Base-by-base conservation (phyloP, 352 stramenopile genomes). In the Phytophthora constricta region DNA sequence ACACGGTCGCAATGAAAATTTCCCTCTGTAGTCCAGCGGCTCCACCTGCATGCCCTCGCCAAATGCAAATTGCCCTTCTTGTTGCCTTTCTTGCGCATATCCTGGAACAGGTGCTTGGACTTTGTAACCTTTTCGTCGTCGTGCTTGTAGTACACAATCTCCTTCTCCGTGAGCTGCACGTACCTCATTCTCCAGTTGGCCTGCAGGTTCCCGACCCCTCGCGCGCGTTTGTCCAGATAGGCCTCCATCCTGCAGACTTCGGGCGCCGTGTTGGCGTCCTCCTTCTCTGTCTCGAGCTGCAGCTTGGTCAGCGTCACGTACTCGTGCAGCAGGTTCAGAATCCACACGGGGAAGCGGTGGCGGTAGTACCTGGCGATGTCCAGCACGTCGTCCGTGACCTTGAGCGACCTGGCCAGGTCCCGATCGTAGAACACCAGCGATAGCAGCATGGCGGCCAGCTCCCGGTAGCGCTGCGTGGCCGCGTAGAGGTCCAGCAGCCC, bases 171-270 rank as follows among this genome's bases (percentile, higher is more conserved):
- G 33, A 94, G 58, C 39, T 77, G 53, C 25, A 92, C 72, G 49
- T 79, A 89, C 20, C 84, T 72, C 76, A 87, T 90, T 53, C 80
- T 76, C 86, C 86, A 94, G 48, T 92, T 92, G 33, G 84, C 84
- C 37, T 90, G 81, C 16, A 92, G 63, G 20, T 80, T 84, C 46
- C 64, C 73, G 9, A 77, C 73, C 14, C 76, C 74, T 22, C 82
- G 65, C 10, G 82, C 59, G 22, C 82, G 62, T 65, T 94, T 91
- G 70, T 94, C 86, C 58, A 90, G 59, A 41, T 87, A 79, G 0
- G 62, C 79, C 13, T 68, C 59, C 52, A 79, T 70, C 3, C n/a
- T 41, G 17, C 65, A 66, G 20, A 74, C 43, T n/a, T 75, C 50
- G 0, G 86, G 86, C 2, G 86, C 84, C 0, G 68, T 71, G 31